Evolutionary conservation across 2,329 filamentous ascomycete species (phyloP).

Genomic region (Beauveria caledonica): DNA sequence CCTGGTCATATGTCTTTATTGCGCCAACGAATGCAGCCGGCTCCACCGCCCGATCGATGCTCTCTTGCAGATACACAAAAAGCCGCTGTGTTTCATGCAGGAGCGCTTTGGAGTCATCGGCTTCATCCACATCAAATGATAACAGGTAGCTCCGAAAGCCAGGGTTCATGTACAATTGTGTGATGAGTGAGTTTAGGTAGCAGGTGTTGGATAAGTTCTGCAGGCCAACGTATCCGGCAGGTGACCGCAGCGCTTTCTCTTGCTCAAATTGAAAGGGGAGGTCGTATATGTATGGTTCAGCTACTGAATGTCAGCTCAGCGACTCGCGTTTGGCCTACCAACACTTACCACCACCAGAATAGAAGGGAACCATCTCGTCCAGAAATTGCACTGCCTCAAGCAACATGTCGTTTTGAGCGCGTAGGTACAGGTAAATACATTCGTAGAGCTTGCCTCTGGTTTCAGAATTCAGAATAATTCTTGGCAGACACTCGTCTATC

Average conservation of each 20-base stretch:
- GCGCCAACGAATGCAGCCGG: slow-evolving; percentile 63
- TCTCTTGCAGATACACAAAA: slow-evolving; percentile 81
- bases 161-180: slow-evolving; percentile 93
- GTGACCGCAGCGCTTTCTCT: slow-evolving; percentile 58
- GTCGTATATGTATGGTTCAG: slow-evolving; percentile 52
- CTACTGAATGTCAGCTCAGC: slow-evolving; percentile 25
- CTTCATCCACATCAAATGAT: slow-evolving; percentile 47
- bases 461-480: slow-evolving; percentile 40
- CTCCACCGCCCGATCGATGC: slow-evolving; percentile 63
- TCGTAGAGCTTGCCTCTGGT: slow-evolving; percentile 54
- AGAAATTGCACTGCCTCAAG: slow-evolving; percentile 38
- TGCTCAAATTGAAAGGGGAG: slow-evolving; percentile 56
- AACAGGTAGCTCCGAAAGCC: slow-evolving; percentile 82
- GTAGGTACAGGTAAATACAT: slow-evolving; percentile 49
- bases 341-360: slow-evolving; percentile 30
- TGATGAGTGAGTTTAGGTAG: slow-evolving; percentile 90
- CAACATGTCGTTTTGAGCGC: slow-evolving; percentile 41
- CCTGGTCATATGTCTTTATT: slow-evolving; percentile 76
- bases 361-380: slow-evolving; percentile 29
- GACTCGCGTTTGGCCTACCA: slow-evolving; percentile 34
- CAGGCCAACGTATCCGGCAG: slow-evolving; percentile 81
- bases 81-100: slow-evolving; percentile 71
- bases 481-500: slow-evolving; percentile 23
- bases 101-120: slow-evolving; percentile 52
- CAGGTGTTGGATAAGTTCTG: slow-evolving; percentile 91